Conservation (phyloP, 441 rosid species). For the Populus hybrid region DNA sequence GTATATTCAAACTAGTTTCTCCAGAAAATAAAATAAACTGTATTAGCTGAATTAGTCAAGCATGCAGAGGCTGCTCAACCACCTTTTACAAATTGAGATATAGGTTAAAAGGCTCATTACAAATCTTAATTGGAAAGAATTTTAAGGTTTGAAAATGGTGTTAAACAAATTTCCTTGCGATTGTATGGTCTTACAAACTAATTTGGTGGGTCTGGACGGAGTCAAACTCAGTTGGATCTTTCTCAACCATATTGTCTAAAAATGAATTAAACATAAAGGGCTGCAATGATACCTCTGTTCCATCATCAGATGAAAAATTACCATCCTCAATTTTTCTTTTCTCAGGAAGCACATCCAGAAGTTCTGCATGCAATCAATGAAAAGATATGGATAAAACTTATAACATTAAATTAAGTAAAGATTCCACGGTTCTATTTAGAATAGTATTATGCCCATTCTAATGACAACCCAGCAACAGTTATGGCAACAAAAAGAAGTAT, state of each 20-base stretch:
- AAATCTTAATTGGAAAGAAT: not conserved
- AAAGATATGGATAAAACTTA: not conserved
- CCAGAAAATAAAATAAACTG: not conserved
- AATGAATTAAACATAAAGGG: not conserved
- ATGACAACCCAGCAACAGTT: not conserved
- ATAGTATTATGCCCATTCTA: not conserved
- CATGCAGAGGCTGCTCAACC: too few relatives aligned
- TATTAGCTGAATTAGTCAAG: not conserved
- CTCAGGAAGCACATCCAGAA: slow-evolving; percentile 76
- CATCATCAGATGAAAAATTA: slow-evolving; percentile 74
- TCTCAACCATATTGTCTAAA: not conserved
- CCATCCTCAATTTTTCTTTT: slow-evolving; percentile 77
- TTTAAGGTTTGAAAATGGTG: not conserved
- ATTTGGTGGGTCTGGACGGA: not conserved
- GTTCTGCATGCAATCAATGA: slow-evolving; percentile 35
- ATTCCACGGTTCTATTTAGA: not conserved
- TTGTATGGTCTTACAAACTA: not conserved
- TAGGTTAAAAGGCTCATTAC: not conserved
- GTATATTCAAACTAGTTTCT: not conserved
- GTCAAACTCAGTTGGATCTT: too few relatives aligned
- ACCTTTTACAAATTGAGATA: not conserved
- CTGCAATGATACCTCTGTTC: slow-evolving; percentile 37
- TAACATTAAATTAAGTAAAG: not conserved
- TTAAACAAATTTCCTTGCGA: not conserved
- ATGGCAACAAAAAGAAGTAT: not conserved